A percentile compares a stretch with the other conserved stretches of the same genome.
Conservation (phyloP, 352 stramenopile species). For the Phytophthora foliorum region DNA sequence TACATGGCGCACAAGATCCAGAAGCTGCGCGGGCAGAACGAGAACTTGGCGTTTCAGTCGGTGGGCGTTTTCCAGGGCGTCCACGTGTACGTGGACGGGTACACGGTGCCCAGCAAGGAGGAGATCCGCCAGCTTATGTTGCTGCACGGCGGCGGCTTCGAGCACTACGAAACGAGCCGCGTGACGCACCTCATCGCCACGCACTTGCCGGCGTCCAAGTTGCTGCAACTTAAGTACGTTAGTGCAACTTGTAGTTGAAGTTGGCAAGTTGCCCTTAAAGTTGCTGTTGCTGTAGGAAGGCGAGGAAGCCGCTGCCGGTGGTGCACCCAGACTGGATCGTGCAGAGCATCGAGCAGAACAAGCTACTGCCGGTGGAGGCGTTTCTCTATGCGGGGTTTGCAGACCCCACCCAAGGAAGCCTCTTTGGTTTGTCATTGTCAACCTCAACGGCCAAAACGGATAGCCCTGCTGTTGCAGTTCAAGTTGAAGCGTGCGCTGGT, state of each 20-base stretch:
- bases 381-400: conserved; percentile 91
- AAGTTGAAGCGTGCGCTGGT: conserved; percentile 12
- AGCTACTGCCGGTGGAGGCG: conserved; percentile 72
- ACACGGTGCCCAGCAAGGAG: conserved; percentile 86
- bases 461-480: conserved; percentile 2
- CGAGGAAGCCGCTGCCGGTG: conserved; percentile 73
- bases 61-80: conserved; percentile 73
- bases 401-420: conserved; percentile 70
- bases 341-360: conserved; percentile 83
- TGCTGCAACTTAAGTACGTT: conserved; percentile 86
- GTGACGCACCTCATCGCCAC: conserved; percentile 93
- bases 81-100: conserved; percentile 90
- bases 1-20: conserved; percentile 95
- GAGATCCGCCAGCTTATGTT: conserved; percentile 86
- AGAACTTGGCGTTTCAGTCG: conserved; percentile 29
- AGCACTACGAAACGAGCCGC: conserved; percentile 87
- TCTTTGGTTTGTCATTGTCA: conserved; percentile 34
- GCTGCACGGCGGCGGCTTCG: conserved; percentile 84
- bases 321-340: conserved; percentile 94
- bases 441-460: background rate
- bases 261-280: background rate
- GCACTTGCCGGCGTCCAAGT: conserved; percentile 85
- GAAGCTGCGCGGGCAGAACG: conserved; percentile 87
- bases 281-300: conserved; percentile 49
- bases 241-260: conserved; percentile 25